These are phyloP conservation scores for Cordia subcordata DNA, from an alignment of 257 asterid genomes.

Conservation along the genomic window DNA sequence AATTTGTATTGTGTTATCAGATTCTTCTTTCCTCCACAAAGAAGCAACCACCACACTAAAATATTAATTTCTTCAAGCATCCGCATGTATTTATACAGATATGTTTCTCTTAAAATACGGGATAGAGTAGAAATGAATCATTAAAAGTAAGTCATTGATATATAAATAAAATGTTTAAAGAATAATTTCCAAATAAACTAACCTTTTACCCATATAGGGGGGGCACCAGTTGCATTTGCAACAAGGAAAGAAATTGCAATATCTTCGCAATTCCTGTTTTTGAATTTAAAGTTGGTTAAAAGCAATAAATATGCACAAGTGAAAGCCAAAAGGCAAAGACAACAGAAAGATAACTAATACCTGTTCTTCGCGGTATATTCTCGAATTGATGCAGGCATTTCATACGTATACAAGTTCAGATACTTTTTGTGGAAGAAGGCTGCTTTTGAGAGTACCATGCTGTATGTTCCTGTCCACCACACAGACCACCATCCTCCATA, in stretches of 20 bases:
- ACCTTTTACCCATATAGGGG: constrained; percentile 93
- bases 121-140: no score
- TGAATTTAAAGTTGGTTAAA: constrained; percentile 12
- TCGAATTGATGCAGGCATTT: constrained; percentile 76
- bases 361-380: constrained; percentile 63
- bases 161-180: neutral
- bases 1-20: no score
- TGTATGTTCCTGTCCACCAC: constrained; percentile 81
- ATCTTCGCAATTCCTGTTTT: constrained; percentile 80
- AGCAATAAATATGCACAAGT: neutral
- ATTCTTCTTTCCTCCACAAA: no score
- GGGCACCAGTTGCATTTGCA: constrained; percentile 78
- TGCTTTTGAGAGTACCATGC: constrained; percentile 76
- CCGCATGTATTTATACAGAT: no score
- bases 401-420: constrained; percentile 59
- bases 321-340: neutral
- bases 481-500: constrained; percentile 87
- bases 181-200: constrained; percentile 21
- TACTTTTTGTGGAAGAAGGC: constrained; percentile 78
- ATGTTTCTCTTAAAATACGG: no score
- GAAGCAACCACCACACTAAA: no score
- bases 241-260: constrained; percentile 89
- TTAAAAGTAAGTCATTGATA: neutral
- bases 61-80: no score
- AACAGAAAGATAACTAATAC: constrained; percentile 20